Evolutionary conservation across 345 rosid species (phyloP).

Genomic region (Syzygium aromaticum): DNA sequence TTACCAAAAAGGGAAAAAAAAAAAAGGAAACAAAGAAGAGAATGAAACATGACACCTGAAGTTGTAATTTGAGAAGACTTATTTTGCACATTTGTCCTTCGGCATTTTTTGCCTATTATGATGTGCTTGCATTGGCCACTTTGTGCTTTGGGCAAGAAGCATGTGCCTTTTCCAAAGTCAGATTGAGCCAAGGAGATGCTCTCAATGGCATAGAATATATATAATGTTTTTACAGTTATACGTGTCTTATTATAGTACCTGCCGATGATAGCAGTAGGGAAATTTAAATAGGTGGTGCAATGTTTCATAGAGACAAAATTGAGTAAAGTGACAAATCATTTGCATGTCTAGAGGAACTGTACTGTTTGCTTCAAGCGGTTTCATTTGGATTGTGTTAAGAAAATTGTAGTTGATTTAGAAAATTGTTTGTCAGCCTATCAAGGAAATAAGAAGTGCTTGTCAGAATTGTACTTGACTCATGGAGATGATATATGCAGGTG

Average conservation of each 20-base stretch:
- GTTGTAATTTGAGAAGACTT: background rate
- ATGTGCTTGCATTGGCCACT: background rate
- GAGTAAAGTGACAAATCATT: background rate
- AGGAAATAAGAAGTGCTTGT: background rate
- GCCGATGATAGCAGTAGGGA: background rate
- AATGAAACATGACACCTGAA: background rate
- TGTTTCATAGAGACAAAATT: background rate
- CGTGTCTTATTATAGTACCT: background rate
- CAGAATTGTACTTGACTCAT: background rate
- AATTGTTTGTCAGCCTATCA: background rate
- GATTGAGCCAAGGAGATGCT: background rate
- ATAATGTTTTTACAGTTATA: background rate
- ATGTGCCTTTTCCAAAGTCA: background rate
- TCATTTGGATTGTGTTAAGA: background rate
- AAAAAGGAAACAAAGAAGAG: background rate
- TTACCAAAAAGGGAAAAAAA: background rate
- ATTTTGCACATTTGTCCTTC: background rate
- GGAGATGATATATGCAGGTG: background rate
- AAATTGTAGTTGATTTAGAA: background rate
- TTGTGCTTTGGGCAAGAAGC: background rate
- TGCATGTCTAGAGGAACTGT: background rate
- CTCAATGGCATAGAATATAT: background rate
- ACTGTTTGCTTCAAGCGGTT: background rate
- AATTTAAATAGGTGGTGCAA: background rate
- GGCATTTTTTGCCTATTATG: background rate